Evolutionary conservation across 2,329 filamentous ascomycete species (phyloP).

Genomic region (Coleophoma cylindrospora): DNA sequence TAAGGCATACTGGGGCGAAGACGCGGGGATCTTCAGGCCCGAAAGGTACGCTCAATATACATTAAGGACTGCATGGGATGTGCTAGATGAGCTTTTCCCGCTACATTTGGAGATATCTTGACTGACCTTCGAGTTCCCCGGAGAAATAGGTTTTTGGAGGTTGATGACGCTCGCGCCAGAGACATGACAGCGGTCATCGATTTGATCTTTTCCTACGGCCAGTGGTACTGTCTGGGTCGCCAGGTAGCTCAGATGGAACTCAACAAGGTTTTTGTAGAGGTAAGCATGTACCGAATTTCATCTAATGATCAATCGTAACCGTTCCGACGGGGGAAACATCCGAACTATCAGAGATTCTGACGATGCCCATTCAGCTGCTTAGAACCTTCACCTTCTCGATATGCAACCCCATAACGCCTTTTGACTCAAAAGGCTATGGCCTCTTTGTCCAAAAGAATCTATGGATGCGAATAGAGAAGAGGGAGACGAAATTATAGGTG

Average conservation of each 20-base stretch:
- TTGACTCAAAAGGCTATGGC: not conserved
- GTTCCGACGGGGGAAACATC: not conserved
- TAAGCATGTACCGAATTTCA: slow-evolving; percentile 20
- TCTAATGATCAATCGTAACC: not conserved
- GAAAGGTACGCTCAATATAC: slow-evolving; percentile 21
- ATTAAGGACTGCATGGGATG: too few relatives aligned
- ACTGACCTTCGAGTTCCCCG: too few relatives aligned
- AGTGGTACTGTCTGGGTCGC: slow-evolving; percentile 38
- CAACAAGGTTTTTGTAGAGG: slow-evolving; percentile 42
- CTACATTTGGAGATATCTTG: too few relatives aligned
- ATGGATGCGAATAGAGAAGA: not conserved
- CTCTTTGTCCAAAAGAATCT: not conserved
- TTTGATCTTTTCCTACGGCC: slow-evolving; percentile 37
- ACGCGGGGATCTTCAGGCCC: slow-evolving; percentile 37
- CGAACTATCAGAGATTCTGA: too few relatives aligned
- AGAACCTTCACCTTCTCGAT: slow-evolving; percentile 3
- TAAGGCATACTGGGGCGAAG: slow-evolving; percentile 30
- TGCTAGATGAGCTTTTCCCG: too few relatives aligned
- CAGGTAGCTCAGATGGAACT: slow-evolving; percentile 42
- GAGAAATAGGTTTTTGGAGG: slow-evolving; percentile 35
- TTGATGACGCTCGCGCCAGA: slow-evolving; percentile 25
- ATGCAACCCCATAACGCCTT: not conserved
- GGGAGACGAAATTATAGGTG: too few relatives aligned
- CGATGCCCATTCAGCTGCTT: slow-evolving; percentile 1
- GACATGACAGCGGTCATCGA: slow-evolving; percentile 35